These are phyloP conservation scores for Colletotrichum sp. DNA, from an alignment of 2,329 filamentous ascomycete genomes.

Conservation along the genomic window DNA sequence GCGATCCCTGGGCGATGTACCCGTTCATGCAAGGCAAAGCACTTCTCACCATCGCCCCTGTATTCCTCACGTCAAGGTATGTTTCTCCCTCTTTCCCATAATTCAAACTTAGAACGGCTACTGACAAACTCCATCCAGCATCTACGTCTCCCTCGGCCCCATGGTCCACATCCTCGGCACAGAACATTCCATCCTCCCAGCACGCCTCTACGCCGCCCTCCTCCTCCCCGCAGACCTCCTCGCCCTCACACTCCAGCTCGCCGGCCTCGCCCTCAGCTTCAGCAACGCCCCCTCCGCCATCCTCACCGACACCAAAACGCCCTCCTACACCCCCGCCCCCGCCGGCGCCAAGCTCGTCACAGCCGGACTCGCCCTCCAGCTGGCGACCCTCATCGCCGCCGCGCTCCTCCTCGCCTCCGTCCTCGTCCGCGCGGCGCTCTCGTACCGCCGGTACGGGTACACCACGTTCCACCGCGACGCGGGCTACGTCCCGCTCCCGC, in stretches of 20 bases:
- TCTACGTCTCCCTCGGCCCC: conserved; percentile 30
- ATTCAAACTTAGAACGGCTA: not conserved
- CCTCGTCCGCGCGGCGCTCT: conserved; percentile 24
- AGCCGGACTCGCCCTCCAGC: conserved; percentile 29
- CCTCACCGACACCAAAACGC: not conserved
- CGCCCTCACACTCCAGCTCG: conserved; percentile 28
- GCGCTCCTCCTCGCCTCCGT: conserved; percentile 27
- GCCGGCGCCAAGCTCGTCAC: conserved; percentile 27
- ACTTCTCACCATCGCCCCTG: conserved; percentile 30
- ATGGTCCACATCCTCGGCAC: conserved; percentile 29
- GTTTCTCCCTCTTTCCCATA: not conserved
- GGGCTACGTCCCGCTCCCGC: conserved; percentile 27
- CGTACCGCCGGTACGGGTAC: conserved; percentile 28
- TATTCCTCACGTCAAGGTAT: conserved; percentile 30
- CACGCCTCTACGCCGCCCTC: conserved; percentile 25
- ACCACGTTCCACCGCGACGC: conserved; percentile 31
- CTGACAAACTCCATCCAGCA: conserved; percentile 20
- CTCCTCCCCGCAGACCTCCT: conserved; percentile 30
- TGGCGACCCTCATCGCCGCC: conserved; percentile 26
- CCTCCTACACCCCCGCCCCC: conserved; percentile 3
- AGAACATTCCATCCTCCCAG: conserved; percentile 31
- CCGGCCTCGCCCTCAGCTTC: conserved; percentile 32
- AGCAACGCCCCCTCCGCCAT: conserved; percentile 15
- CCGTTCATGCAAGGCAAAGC: conserved; percentile 26
- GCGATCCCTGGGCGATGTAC: conserved; percentile 27